Conservation (phyloP, 129 eudicot species). For the Flaveria bidentis region DNA sequence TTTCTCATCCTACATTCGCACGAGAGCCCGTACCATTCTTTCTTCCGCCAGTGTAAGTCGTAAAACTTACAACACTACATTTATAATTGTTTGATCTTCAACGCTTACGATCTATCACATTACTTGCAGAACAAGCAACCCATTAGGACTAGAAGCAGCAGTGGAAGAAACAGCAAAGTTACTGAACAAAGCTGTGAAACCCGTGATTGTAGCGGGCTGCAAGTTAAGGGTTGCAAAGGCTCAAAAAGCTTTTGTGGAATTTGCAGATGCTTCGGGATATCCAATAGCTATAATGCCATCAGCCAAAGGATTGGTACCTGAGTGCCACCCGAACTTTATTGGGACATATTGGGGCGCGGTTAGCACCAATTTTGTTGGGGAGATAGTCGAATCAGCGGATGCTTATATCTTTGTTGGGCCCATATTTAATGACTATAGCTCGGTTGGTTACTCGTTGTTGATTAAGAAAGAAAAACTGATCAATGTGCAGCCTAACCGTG, state of each 20-base stretch:
- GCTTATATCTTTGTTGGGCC: constrained; percentile 87
- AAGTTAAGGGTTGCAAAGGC: constrained; percentile 71
- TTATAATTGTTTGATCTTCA: background rate
- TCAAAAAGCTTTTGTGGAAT: constrained; percentile 59
- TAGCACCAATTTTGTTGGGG: constrained; percentile 65
- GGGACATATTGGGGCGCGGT: constrained; percentile 98
- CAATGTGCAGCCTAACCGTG: constrained; percentile 75
- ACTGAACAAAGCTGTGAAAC: constrained; percentile 80
- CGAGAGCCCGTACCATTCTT: constrained; percentile 71
- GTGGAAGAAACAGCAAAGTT: constrained; percentile 76
- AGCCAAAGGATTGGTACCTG: constrained; percentile 81
- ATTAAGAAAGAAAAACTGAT: constrained; percentile 73
- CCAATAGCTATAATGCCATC: constrained; percentile 88
- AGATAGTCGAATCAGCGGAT: constrained; percentile 87
- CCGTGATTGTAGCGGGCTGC: constrained; percentile 75
- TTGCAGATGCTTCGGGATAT: constrained; percentile 76
- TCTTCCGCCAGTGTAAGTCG: constrained; percentile 62
- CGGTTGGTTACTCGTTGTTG: constrained; percentile 84
- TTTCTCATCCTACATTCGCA: constrained; percentile 73
- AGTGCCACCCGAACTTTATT: constrained; percentile 67
- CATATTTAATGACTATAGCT: constrained; percentile 85
- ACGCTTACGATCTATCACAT: background rate
- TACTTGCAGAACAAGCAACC: constrained; percentile 62
- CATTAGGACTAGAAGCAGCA: constrained; percentile 77
- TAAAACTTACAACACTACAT: background rate